A percentile compares a stretch with the other conserved stretches of the same genome.
Evolutionary conservation across 73 alveolate species (phyloP).

Genomic region (Blepharisma japonicum): DNA sequence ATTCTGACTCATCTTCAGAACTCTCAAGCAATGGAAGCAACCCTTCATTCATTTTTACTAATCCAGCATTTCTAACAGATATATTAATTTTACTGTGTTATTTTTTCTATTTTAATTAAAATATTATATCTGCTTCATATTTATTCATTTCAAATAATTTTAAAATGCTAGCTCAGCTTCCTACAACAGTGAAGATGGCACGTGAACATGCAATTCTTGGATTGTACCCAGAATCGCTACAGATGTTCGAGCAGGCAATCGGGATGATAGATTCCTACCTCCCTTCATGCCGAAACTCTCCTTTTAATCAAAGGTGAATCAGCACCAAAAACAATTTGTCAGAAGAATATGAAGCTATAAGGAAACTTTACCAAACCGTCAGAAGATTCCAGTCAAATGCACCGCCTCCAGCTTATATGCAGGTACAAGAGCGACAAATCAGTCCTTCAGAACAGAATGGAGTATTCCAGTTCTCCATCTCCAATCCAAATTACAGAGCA

Average conservation of each 20-base stretch:
- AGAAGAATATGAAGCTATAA: slow-evolving; percentile 14
- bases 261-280: background rate
- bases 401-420: background rate
- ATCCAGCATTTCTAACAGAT: no score
- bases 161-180: slow-evolving; percentile 18
- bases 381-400: background rate
- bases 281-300: background rate
- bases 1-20: no score
- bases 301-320: no score
- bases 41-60: no score
- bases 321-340: background rate
- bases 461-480: background rate
- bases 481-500: slow-evolving; percentile 11
- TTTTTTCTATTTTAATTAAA: no score
- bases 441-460: background rate
- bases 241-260: slow-evolving; percentile 12
- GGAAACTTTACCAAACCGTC: background rate
- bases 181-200: slow-evolving; percentile 6
- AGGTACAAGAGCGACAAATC: background rate
- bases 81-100: no score
- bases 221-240: background rate
- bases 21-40: no score
- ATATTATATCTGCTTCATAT: no score
- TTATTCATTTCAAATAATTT: background rate
- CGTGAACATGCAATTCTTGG: slow-evolving; percentile 25